Base-by-base conservation (phyloP, 371 early-diverging fungal species). In the Rhizopus sp. region DNA sequence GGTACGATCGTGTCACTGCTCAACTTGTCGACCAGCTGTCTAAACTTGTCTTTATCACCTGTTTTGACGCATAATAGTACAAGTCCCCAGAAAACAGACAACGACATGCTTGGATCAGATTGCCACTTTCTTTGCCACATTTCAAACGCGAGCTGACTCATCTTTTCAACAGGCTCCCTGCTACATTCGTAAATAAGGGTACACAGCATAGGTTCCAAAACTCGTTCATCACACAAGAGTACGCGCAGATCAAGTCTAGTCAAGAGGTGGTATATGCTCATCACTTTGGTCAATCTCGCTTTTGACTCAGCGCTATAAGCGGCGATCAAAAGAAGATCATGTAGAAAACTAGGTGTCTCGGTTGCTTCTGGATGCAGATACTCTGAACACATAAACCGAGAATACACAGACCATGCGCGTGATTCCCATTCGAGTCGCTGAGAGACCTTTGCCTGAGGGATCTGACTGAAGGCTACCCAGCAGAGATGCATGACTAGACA, bases 341-440 rank as follows among this genome's bases (percentile, higher is more conserved):
- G 59, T 6, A 77, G 35, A 35, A 73, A 77, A 0, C 66, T 70
- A 9, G 66, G 70, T 13, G 58, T 63, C 30, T 77, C 77, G 0
- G 63, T 62, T 16, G 69, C 68, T 2, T 72, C 65, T 1, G 73
- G 67, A 34, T 66, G 57, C 17, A 73, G 39, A 17, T 71, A 66
- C 41, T 73, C 66, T 5, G 77, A 73, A 33, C 67, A 71, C 74
- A 77, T 73, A 50, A 73, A 77, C 0, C 70, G 56, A 0, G 65
- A 60, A 49, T 77, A 77, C 3, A 73, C 63, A 1, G 58, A 50
- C 73, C 71, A 73, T 7, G 73, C 74, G 29, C 74, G 71, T 4
- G 30, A 37, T 47, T 71, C 77, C 74, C 77, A 77, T 3, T 56
- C 56, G 0, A 57, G 51, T 16, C 72, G 60, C 7, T 58, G 56